Evolutionary conservation across 129 eudicot species (phyloP), one percentile per base, ranked within the genome.

Genomic region (Chrysanthemum lavandulifolium): DNA sequence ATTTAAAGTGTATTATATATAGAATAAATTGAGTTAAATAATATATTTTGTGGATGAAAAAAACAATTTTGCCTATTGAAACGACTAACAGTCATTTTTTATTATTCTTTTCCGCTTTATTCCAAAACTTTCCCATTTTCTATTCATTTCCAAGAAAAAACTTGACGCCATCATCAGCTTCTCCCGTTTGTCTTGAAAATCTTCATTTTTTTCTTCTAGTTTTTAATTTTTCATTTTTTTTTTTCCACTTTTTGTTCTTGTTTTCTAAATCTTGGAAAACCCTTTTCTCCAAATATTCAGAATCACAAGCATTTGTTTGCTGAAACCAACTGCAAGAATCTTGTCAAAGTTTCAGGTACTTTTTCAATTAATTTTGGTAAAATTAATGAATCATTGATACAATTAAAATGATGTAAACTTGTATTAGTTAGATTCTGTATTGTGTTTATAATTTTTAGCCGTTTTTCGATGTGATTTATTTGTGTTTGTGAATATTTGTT

Each of bases 221-320:
- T 48, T 48, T 63, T 54, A 4, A 23, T 23, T 33, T 70, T 12
- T 47, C 18, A 3, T n/a, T 12, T 29, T 50, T 59, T 19, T 19
- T 19, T 19, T 19, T 19, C 33, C 33, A 52, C 52, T 12, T 31
- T 51, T 16, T 53, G 61, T 69, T 77, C 76, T 77, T 69, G 71
- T 43, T 68, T 40, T 18, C 23, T 40, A 48, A 27, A 12, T 3
- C n/a, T 3, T 77, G 53, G 13, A 2, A 40, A 52, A 63, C 81
- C 77, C 81, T 78, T 45, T 57, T 67, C 68, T 45, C 68, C 62
- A 75, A 66, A 66, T 66, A 0, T 16, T 19, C 65, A 36, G 25
- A 3, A 3, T 8, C 11, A 1, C 66, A 48, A 45, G 45, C 9
- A 36, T 16, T 15, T 59, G 51, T 59, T 60, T 58, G 53, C 60